Evolutionary conservation across 495 filamentous ascomycete genomes (phyloP), one percentile per base, ranked within the genome.

Genomic region (Aspergillus bertholletiae): DNA sequence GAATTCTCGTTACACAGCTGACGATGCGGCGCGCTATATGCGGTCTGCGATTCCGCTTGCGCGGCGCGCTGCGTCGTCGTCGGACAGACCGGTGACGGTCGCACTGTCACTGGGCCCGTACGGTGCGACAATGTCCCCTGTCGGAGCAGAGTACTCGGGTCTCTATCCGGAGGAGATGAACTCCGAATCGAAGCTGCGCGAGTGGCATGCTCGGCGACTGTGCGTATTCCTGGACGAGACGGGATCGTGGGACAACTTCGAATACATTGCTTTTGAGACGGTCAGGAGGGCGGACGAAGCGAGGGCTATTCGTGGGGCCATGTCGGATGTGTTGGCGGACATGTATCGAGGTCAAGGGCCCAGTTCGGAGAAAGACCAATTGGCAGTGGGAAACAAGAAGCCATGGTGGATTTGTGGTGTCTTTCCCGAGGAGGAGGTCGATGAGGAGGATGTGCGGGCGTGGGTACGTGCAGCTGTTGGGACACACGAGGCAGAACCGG

Each of bases 181-280:
- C 40, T 59, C 49, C 6, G 67, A 70, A 51, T 70, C 74, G 9
- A 56, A 67, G 24, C 63, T 87, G 49, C 59, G 64, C 13, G 47
- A 62, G 4, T 88, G 83, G 82, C 85, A 88, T 66, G 49, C 60
- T n/a, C 62, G 79, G 23, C 68, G 85, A 6, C 28, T 87, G 49
- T 20, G 48, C 5, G 61, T 84, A 35, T 85, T 86, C 58, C 46
- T 48, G 18, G 66, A 67, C 32, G 64, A 66, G 7, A 62, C 66
- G 2, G 68, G 61, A 17, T 58, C 74, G n/a, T 32, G 41, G 43
- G 51, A 49, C 13, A 23, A 35, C 5, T 59, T 87, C 34, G 62
- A 74, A 59, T 80, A 79, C 62, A 63, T 88, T 47, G 83, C 84
- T 0, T 84, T 88, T 57, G 85, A 88, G 71, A 88, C 85, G 9